Percentiles rank a stretch among this genome's conserved stretches.
phyloP scores from a whole-genome alignment of 1,284 basidiomycete genomes.

The Microbotryomycetes sp. region DNA sequence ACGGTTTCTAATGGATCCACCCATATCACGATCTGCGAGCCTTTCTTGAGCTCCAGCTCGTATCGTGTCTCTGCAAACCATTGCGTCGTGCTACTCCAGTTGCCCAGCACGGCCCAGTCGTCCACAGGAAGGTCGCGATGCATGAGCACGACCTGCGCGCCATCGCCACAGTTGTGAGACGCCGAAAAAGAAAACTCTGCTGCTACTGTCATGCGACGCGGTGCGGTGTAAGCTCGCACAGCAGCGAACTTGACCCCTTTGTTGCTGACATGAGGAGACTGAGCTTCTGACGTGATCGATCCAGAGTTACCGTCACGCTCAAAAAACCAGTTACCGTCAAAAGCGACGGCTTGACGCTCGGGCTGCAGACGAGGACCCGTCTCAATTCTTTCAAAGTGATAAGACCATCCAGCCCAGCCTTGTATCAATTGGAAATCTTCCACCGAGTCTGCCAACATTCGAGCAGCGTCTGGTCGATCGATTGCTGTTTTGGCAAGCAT shows the following conservation, averaged over 20 bases:
- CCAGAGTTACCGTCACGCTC: constrained; percentile 9
- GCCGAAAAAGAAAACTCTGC: constrained; percentile 18
- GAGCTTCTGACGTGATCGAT: constrained; percentile 11
- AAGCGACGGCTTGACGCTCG: constrained; percentile 3
- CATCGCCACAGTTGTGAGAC: constrained; percentile 28
- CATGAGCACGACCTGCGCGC: constrained; percentile 16
- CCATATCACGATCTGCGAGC: constrained; percentile 14
- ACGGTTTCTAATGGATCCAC: constrained; percentile 24
- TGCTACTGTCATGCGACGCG: constrained; percentile 18
- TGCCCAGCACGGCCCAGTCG: constrained; percentile 10
- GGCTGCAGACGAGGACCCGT: neutral
- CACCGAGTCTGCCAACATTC: constrained; percentile 22
- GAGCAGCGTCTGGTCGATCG: neutral
- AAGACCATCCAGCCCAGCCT: constrained; percentile 30
- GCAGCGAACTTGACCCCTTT: constrained; percentile 18
- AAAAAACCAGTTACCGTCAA: constrained; percentile 1
- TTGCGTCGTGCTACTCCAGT: constrained; percentile 13
- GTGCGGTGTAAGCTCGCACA: constrained; percentile 20
- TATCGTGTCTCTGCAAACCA: constrained; percentile 11
- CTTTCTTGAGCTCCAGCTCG: constrained; percentile 13
- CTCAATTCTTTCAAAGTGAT: constrained; percentile 23
- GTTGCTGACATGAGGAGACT: constrained; percentile 12
- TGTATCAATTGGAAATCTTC: constrained; percentile 27
- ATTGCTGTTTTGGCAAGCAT: constrained; percentile 23
- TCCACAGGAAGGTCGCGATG: constrained; percentile 1